phyloP scores from a whole-genome alignment of 441 rosid species.

The Iberis amara region DNA sequence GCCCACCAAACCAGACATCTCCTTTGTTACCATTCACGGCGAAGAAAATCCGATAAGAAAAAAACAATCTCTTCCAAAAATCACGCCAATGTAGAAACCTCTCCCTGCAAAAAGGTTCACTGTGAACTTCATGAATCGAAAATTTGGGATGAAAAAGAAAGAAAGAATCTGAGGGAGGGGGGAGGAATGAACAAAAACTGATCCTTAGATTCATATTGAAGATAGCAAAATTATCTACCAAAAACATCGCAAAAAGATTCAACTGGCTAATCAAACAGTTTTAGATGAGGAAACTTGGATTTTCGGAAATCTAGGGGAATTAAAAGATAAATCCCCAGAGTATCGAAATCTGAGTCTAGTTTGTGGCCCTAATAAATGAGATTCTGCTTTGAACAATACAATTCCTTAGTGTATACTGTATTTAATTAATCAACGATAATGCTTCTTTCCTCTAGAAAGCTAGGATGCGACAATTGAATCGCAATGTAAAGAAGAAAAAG shows the following conservation, averaged over 20 bases:
- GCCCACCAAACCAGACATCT: constrained; percentile 58
- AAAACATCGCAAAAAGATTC: not conserved
- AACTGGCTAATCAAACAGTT: constrained; percentile 16
- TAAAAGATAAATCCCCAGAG: too few relatives aligned
- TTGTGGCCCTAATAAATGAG: not conserved
- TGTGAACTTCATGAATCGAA: constrained; percentile 7
- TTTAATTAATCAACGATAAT: not conserved
- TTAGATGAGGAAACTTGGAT: not conserved
- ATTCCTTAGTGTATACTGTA: not conserved
- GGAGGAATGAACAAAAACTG: not conserved
- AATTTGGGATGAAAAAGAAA: not conserved
- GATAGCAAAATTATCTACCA: constrained; percentile 19
- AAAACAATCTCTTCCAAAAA: constrained; percentile 16
- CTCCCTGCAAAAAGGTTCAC: constrained; percentile 9
- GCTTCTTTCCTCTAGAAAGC: too few relatives aligned
- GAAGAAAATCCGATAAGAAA: not conserved
- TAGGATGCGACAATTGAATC: not conserved
- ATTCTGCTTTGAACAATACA: constrained; percentile 1
- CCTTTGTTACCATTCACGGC: not conserved
- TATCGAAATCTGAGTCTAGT: constrained; percentile 15
- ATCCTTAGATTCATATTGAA: constrained; percentile 16
- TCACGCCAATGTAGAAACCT: constrained; percentile 19
- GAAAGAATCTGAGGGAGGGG: too few relatives aligned
- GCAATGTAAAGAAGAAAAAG: constrained; percentile 16
- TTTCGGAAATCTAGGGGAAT: constrained; percentile 13